Evolutionary conservation across 345 rosid species (phyloP), one percentile per base, ranked within the genome.

Genomic region (Nephelium lappaceum): DNA sequence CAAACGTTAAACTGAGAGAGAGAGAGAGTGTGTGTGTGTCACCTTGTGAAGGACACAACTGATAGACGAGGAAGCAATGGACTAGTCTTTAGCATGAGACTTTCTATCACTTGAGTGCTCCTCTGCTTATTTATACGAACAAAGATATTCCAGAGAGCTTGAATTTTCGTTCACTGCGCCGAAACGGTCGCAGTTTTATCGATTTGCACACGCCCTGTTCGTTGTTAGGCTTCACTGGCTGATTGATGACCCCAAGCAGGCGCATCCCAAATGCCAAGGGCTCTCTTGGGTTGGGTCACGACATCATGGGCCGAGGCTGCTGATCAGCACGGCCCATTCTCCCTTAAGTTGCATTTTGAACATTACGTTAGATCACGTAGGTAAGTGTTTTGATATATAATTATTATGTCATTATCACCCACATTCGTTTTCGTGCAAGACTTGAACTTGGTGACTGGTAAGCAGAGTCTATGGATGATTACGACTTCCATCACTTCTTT

Each of bases 1-100:
- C 38, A 62, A 3, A 1, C 19, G 10, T 12, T 61, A 31, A 41
- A 42, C 19, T 18, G 16, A 57, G 11, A 67, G 53, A 61, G 18
- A 11, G 73, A 61, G 58, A 51, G 19, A 72, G 25, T 4, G 78
- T 21, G 81, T 43, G 53, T 2, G 71, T 24, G 38, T 23, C 25
- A 73, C 82, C 80, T 41, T 19, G 70, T 27, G 66, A 81, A 24
- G 63, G 81, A 69, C n/a, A 72, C 41, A 49, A 62, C 36, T 31
- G 83, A 27, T 16, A 73, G 42, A n/a, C 81, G 79, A 67, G 49
- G 39, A 67, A 77, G 72, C 38, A 71, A 38, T 19, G 71, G 43
- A 3, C 49, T 63, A 45, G 60, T 27, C 14, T 72, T 81, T 15
- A 73, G 74, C 87, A 77, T 79, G 55, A n/a, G 65, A 6, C 62